Conservation (phyloP, 2,329 filamentous ascomycete species). For the Ambrosiella cleistominuta region DNA sequence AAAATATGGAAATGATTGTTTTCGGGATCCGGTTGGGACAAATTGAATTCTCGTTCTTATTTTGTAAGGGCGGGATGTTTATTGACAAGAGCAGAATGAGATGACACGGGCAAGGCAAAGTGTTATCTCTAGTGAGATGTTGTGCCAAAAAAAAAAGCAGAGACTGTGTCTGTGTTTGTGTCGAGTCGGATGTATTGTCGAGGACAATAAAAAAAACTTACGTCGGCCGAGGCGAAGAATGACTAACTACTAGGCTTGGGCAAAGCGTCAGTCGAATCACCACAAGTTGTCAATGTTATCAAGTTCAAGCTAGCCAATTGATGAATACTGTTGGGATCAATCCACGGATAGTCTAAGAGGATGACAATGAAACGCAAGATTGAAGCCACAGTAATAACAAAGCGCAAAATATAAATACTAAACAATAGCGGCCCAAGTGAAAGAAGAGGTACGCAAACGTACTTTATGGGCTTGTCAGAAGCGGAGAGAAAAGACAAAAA, state of each 20-base stretch:
- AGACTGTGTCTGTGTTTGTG: not conserved
- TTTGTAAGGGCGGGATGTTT: not conserved
- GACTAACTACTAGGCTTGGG: no score
- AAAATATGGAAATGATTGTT: not conserved
- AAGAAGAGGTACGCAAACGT: not conserved
- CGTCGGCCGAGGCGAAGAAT: no score
- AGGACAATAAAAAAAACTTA: no score
- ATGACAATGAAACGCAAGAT: slow-evolving; percentile 5
- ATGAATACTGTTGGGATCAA: not conserved
- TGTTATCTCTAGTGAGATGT: not conserved
- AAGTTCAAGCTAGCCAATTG: not conserved
- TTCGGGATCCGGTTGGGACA: not conserved
- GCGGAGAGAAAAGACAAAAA: slow-evolving; percentile 1
- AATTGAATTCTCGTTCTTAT: slow-evolving; percentile 2
- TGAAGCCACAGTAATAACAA: slow-evolving; percentile 4
- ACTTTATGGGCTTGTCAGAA: not conserved
- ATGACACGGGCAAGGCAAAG: not conserved
- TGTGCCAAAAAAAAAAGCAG: not conserved
- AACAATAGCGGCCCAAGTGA: slow-evolving; percentile 2
- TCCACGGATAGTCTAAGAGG: not conserved
- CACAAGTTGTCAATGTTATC: not conserved
- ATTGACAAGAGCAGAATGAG: not conserved
- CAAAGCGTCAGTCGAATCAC: no score
- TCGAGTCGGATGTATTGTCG: no score
- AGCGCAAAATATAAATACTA: slow-evolving; percentile 8